Conservation (phyloP, 192 early-diverging fungal species). For the Phlyctochytrium arcticum region DNA sequence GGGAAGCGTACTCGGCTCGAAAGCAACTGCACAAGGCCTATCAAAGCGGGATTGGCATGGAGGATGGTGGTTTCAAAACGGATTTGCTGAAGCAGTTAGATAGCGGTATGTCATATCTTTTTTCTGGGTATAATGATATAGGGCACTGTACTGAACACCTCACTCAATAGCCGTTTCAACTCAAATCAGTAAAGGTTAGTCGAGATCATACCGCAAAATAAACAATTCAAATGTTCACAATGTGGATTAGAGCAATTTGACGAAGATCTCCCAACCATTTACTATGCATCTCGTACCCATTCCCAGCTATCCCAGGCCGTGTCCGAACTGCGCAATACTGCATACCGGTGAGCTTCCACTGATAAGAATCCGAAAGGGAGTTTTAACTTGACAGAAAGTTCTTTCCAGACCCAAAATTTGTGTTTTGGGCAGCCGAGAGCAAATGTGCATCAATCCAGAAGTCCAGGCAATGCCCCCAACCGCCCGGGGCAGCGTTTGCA, state of each 20-base stretch:
- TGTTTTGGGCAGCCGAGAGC: constrained; percentile 59
- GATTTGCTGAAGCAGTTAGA: background rate
- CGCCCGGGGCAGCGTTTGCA: constrained; percentile 38
- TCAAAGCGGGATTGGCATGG: background rate
- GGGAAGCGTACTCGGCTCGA: constrained; percentile 36
- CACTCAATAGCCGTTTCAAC: background rate
- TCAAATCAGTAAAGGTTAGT: background rate
- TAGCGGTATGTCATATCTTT: background rate
- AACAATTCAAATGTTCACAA: too few species aligned
- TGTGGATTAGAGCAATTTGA: background rate
- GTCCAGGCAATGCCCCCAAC: constrained; percentile 24
- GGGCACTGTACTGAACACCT: too few species aligned
- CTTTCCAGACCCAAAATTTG: constrained; percentile 4
- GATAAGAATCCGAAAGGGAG: too few species aligned
- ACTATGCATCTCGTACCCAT: constrained; percentile 42
- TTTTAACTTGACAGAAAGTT: too few species aligned
- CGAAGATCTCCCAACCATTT: constrained; percentile 24
- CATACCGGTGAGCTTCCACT: constrained; percentile 35
- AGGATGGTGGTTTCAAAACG: too few species aligned
- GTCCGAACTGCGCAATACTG: constrained; percentile 46
- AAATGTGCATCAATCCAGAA: constrained; percentile 51
- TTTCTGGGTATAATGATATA: too few species aligned
- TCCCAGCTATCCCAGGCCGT: constrained; percentile 57
- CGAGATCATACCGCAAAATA: too few species aligned
- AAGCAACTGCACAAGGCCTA: constrained; percentile 6